A percentile compares a stretch with the other conserved stretches of the same genome.
Conservation (phyloP, 768 basidiomycete species). For the Rhizopogon vesiculosus region DNA sequence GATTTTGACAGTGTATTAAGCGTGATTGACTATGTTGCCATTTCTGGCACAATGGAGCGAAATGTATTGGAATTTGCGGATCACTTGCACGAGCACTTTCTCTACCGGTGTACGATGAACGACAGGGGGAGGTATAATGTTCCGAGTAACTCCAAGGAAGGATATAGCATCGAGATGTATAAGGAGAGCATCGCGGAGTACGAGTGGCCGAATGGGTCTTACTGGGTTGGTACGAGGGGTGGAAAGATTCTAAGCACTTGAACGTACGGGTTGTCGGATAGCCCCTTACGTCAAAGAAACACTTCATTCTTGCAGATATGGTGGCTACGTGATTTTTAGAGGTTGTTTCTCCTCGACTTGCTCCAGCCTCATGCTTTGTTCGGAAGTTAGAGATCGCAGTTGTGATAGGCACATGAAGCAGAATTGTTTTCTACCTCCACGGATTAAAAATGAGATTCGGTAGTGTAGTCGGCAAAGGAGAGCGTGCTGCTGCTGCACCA, state of each 20-base stretch:
- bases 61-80: conserved; percentile 91
- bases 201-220: conserved; percentile 75
- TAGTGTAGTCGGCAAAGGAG: no score
- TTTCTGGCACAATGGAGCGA: conserved; percentile 89
- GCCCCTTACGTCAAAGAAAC: no score
- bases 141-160: conserved; percentile 67
- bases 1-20: conserved; percentile 28
- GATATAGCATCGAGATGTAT: conserved; percentile 92
- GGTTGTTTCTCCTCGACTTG: no score
- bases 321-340: no score
- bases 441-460: no score
- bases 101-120: conserved; percentile 87
- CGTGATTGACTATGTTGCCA: conserved; percentile 88
- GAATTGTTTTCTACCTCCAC: no score
- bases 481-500: no score
- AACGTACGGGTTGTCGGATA: not conserved
- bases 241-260: not conserved
- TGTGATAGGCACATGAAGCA: no score
- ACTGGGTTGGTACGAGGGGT: conserved; percentile 16
- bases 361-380: no score
- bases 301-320: no score
- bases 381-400: no score
- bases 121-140: conserved; percentile 82
- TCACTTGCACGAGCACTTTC: conserved; percentile 93
- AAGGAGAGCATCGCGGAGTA: conserved; percentile 75